Base-by-base conservation (phyloP, 148 eudicot species). In the Polygonum aviculare region DNA sequence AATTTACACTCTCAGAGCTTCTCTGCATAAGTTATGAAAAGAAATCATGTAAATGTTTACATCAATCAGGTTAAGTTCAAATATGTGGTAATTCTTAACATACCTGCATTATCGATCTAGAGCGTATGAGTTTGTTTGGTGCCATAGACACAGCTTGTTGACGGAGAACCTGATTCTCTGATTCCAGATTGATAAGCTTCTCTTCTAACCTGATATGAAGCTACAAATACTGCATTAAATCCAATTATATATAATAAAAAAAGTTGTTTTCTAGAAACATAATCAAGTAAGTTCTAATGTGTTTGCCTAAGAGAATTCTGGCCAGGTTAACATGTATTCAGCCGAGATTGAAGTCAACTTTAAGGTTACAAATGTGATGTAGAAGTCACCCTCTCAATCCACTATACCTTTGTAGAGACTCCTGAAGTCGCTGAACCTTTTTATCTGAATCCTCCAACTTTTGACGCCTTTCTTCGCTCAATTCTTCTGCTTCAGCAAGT, bases 71-170 rank as follows among this genome's bases (percentile, higher is more conserved):
- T 71, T 48, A 3, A 44, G 33, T 38, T 45, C 6, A 18, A 16
- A 44, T 72, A 10, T 4, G 21, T 47, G 38, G 38, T 72, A 12
- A n/a, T 72, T 45, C 22, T 44, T 12, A 65, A 31, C 74, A 73
- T 84, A 93, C 99, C 99, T 95, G 99, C 72, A 93, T 86, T 76
- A 89, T 83, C 45, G 99, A 95, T 84, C 91, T 93, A 36, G 96
- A 91, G 72, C 98, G 97, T 71, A 88, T 90, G 40, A 91, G 87
- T 80, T 95, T 93, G 79, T 93, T 95, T 65, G 99, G 97, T 80
- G 97, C 91, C 83, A 95, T 86, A 50, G 99, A 89, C 54, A 95
- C 91, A 82, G 99, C 93, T 79, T 95, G 99, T 80, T 95, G 99
- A 73, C 99, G 99, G 77, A 95, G 89, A 80, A 95, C 98, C 86